These are phyloP conservation scores for Fibroporia radiculosa DNA, from an alignment of 768 basidiomycete genomes.

Conservation along the genomic window DNA sequence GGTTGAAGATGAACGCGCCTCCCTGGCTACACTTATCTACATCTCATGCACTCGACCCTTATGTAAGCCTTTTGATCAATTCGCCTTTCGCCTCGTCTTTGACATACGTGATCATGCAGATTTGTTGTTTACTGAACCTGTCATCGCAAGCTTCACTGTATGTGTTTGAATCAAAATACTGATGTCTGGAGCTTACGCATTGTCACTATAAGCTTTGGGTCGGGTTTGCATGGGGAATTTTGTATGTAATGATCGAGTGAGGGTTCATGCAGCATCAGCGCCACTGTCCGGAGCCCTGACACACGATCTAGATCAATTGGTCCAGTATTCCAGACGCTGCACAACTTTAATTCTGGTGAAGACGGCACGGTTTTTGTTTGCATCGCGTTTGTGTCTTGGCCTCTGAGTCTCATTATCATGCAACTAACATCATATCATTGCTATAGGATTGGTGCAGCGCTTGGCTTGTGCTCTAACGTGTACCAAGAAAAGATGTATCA, in stretches of 20 bases:
- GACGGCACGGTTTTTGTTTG: constrained; percentile 53
- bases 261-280: constrained; percentile 1
- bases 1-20: constrained; percentile 55
- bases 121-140: constrained; percentile 63
- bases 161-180: constrained; percentile 13
- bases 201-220: constrained; percentile 49
- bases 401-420: neutral
- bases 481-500: constrained; percentile 25
- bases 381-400: constrained; percentile 33
- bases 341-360: constrained; percentile 52
- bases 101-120: constrained; percentile 29
- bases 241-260: constrained; percentile 61
- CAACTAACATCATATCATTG: no score
- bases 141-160: constrained; percentile 69
- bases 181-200: neutral
- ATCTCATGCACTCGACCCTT: constrained; percentile 67
- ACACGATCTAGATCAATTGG: constrained; percentile 38
- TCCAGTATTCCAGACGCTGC: constrained; percentile 46
- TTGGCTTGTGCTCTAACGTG: constrained; percentile 21
- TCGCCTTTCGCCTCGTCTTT: neutral
- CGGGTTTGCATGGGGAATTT: constrained; percentile 69
- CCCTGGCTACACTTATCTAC: constrained; percentile 51
- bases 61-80: constrained; percentile 38
- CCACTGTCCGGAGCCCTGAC: no score
- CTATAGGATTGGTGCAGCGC: constrained; percentile 45